phyloP scores from a whole-genome alignment of 768 basidiomycete genomes.

The Leccinum disarticulatum region DNA sequence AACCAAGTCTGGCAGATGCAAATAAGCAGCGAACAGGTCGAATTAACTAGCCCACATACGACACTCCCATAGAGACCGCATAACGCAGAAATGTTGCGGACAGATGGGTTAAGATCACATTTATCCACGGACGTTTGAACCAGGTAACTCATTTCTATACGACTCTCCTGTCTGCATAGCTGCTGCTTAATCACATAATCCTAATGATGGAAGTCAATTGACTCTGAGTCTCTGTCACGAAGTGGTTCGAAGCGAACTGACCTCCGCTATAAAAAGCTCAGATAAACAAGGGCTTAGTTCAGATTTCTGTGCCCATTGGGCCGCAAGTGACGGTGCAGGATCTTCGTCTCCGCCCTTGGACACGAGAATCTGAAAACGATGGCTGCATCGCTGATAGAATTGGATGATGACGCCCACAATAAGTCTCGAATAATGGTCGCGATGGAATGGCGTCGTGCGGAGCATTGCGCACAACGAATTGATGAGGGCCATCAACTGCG shows the following conservation, averaged over 20 bases:
- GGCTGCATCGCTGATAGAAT: slow-evolving; percentile 92
- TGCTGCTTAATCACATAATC: slow-evolving; percentile 47
- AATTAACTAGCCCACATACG: slow-evolving; percentile 46
- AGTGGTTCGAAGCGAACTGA: slow-evolving; percentile 34
- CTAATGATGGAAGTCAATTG: slow-evolving; percentile 27
- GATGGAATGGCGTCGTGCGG: slow-evolving; percentile 87
- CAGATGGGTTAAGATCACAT: slow-evolving; percentile 67
- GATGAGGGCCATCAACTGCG: slow-evolving; percentile 83
- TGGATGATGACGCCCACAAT: slow-evolving; percentile 94
- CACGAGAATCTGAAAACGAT: slow-evolving; percentile 78
- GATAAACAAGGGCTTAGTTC: slow-evolving; percentile 75
- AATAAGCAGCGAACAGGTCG: slow-evolving; percentile 6
- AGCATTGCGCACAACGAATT: slow-evolving; percentile 93
- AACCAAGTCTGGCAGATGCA: slow-evolving; percentile 73
- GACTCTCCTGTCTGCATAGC: slow-evolving; percentile 74
- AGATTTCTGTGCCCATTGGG: slow-evolving; percentile 82
- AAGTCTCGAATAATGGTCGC: slow-evolving; percentile 91
- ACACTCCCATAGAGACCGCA: slow-evolving; percentile 84
- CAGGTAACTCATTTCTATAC: slow-evolving; percentile 71
- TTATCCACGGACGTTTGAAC: slow-evolving; percentile 52
- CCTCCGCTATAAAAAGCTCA: slow-evolving; percentile 57
- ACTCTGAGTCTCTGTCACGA: slow-evolving; percentile 4
- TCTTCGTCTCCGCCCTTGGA: slow-evolving; percentile 42
- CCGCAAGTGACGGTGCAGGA: slow-evolving; percentile 51
- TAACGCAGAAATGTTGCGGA: slow-evolving; percentile 70